Percentiles rank a stretch among this genome's conserved stretches.
Evolutionary conservation across 495 filamentous ascomycete genomes (phyloP).

Genomic region (Penicillium bialowiezense): DNA sequence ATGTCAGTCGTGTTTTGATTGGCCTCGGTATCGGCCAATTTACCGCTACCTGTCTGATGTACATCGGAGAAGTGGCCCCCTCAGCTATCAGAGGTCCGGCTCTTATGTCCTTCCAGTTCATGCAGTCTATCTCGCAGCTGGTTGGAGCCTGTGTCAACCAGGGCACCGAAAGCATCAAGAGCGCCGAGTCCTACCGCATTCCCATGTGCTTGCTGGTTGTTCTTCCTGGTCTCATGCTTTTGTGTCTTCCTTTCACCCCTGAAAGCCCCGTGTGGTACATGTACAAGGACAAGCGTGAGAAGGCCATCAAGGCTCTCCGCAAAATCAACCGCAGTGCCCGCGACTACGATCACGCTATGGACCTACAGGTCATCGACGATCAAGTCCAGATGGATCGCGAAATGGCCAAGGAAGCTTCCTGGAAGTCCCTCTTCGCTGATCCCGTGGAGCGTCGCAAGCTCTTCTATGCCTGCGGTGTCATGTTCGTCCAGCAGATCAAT

Average conservation of each 20-base stretch:
- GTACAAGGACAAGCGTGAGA: conserved; percentile 16
- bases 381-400: conserved; percentile 18
- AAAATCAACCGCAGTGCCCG: conserved; percentile 28
- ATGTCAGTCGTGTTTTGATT: conserved; percentile 20
- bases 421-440: conserved; percentile 27
- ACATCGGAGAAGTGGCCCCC: conserved; percentile 36
- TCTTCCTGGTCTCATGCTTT: conserved; percentile 28
- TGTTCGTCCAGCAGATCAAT: conserved; percentile 39
- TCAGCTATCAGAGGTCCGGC: conserved; percentile 32
- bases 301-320: conserved; percentile 25
- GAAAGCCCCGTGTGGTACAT: conserved; percentile 36
- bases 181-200: conserved; percentile 25
- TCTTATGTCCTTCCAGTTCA: conserved; percentile 37
- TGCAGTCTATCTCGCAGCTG: conserved; percentile 35
- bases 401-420: conserved; percentile 19
- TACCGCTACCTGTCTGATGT: conserved; percentile 25
- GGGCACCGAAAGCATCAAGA: conserved; percentile 27
- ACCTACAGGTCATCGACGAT: conserved; percentile 24
- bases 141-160: conserved; percentile 32
- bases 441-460: conserved; percentile 37
- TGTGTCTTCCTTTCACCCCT: conserved; percentile 30
- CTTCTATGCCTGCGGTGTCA: conserved; percentile 29
- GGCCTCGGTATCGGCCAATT: conserved; percentile 26
- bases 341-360: conserved; percentile 24
- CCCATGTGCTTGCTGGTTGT: conserved; percentile 35